Evolutionary conservation across 2,329 filamentous ascomycete genomes (phyloP), one percentile per base, ranked within the genome.

Genomic region (Lachnellula cervina): DNA sequence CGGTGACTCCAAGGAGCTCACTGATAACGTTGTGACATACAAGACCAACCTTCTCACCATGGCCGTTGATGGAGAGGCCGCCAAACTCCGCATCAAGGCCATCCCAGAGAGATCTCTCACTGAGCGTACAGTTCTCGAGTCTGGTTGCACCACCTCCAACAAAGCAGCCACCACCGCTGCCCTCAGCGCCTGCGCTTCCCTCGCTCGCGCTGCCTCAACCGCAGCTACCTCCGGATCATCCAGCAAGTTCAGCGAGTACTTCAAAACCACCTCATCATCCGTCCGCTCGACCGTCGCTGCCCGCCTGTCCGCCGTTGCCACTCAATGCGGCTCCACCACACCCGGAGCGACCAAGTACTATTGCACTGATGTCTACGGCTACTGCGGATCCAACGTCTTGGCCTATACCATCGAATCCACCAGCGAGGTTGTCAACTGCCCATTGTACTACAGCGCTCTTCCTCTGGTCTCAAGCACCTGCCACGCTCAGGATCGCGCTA

Each of bases 401-500:
- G 85, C 84, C 1, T 88, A 86, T 68, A 86, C 83, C 0, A 70
- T 84, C 4, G 80, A 81, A 0, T 71, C 74, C 1, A 64, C 63
- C 28, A 79, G 78, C 68, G 72, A 77, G 66, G 80, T 87, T 69
- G 80, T 79, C 54, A 85, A 86, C 73, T 88, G 84, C 71, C 73
- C 76, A 14, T 69, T 82, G 19, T 84, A 79, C 71, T 88, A 84
- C 73, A 77, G 66, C 45, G 72, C 69, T 13, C 74, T 88, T 8
- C 74, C 80, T 0, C 73, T 75, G 1, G 56, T 81, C 32, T 72
- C 77, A 8, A 63, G 62, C 8, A 70, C 68, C 1, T 89, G 86
- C 73, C 82, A 87, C 66, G 77, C 64, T 2, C 84, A 88, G 71
- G 85, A 87, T 66, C 81, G 85, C 71, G 81, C 80, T 2, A 84